Evolutionary conservation across 1,139 yeast genomes (phyloP), one percentile per base, ranked within the genome.

Genomic region (Debaryomyces sp.): DNA sequence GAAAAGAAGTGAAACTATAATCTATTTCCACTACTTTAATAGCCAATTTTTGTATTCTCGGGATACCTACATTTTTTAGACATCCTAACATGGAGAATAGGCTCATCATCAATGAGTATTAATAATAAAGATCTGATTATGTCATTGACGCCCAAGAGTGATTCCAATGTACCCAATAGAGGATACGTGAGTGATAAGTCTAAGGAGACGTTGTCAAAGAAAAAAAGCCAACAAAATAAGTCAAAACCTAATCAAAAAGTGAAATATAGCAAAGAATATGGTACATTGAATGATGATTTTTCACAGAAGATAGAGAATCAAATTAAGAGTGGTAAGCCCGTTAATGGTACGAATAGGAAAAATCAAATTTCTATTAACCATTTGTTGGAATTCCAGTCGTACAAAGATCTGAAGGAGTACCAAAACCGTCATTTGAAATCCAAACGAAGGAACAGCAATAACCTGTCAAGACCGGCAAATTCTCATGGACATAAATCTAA

Each of bases 341-440:
- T 48, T 7, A 39, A 49, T 27, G 57, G 58, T 18, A 62, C 60
- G 40, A 78, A 77, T 18, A 73, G 78, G 50, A 81, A 75, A 61
- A 82, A 84, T 15, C 81, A 80, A 56, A 72, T 84, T 22, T 81
- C 87, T 12, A 81, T 85, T 42, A 82, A 83, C 55, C 90, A 85
- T 63, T 67, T 87, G 49, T 64, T 87, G 45, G 86, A 84, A 45
- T 85, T 84, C 55, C 81, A 79, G 52, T 72, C 84, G n/a, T 75
- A 75, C 51, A 60, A 66, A 23, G 77, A 73, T 74, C 87, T 57
- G 80, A 79, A 61, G 54, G 82, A 63, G 68, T 79, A 61, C 55
- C 72, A 57, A 44, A 59, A 51, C 44, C 60, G 51, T 54, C 58
- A 55, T 29, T 36, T 45, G 15, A 45, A 42, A 27, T 52, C 55